Base-by-base conservation (phyloP, 116 monocot species). In the Cymodocea nodosa region DNA sequence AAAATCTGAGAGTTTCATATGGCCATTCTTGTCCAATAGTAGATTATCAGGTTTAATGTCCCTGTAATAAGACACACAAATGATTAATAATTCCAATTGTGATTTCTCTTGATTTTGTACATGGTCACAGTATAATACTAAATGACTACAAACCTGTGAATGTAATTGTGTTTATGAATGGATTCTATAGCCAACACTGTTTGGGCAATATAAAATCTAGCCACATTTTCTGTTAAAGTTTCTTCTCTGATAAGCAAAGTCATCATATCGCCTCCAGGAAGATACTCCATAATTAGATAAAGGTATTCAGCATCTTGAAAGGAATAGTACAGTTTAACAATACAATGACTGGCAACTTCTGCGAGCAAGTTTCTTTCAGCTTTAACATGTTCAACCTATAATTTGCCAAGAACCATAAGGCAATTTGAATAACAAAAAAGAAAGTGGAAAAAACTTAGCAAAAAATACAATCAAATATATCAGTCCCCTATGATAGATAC, bases 231-330 rank as follows among this genome's bases (percentile, higher is more conserved):
- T 8, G 97, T 85, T 57, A 97, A 80, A 16, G 87, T 97, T 57
- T 91, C 91, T 73, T 97, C 90, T 74, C 91, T 77, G 56, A 97
- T 97, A 20, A 97, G 83, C 60, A 97, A 72, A 22, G 97, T 97
- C 97, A 97, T 97, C 91, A 97, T 86, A 66, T 97, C 97, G 18
- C 91, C 97, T 63, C 97, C 91, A 74, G 97, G 97, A 60, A 97
- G 85, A 76, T 94, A 94, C 58, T 94, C 94, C 94, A 94, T 94
- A 25, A 94, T 84, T 12, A 94, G 76, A 68, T 94, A 94, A 12
- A 94, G 70, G 66, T 84, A 86, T 53, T 94, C 94, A 20, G 76
- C 74, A 75, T 94, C 94, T 89, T 94, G 97, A 77, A 97, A 97
- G 51, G 97, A 97, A 79, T 85, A 97, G 63, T 97, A 97, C 2